phyloP scores from a whole-genome alignment of 2,329 filamentous ascomycete genomes.

The Fonsecaea pedrosoi region DNA sequence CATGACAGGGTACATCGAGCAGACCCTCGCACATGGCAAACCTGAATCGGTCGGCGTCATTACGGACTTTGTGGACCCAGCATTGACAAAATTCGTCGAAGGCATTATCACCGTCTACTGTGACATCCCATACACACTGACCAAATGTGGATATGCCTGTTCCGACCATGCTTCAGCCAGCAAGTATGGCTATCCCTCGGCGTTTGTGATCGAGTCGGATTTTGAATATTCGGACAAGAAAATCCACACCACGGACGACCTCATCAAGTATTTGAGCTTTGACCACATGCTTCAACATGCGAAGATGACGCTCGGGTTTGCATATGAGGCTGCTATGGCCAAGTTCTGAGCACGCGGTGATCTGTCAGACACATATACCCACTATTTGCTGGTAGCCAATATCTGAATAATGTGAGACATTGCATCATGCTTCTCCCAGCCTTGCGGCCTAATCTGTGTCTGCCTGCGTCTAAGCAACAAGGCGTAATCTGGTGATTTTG shows the following conservation, averaged over 20 bases:
- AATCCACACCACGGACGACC: constrained; percentile 76
- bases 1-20: constrained; percentile 90
- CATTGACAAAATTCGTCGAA: constrained; percentile 89
- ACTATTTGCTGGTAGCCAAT: background rate
- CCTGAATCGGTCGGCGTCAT: constrained; percentile 90
- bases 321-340: constrained; percentile 82
- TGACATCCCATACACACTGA: constrained; percentile 83
- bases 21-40: constrained; percentile 80
- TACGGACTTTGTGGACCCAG: constrained; percentile 84
- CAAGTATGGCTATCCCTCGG: constrained; percentile 69
- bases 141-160: constrained; percentile 86
- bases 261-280: constrained; percentile 75
- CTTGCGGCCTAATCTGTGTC: background rate
- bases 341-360: constrained; percentile 57
- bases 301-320: constrained; percentile 80
- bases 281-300: constrained; percentile 93
- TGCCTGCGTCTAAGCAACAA: background rate
- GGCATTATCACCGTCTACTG: constrained; percentile 86
- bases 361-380: constrained; percentile 2
- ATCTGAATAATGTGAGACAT: background rate
- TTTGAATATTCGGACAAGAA: constrained; percentile 69
- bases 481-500: background rate
- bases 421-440: background rate
- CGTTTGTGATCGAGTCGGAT: constrained; percentile 68
- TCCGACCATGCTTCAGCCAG: constrained; percentile 73